A percentile compares a stretch with the other conserved stretches of the same genome.
Conservation (phyloP, 2,329 filamentous ascomycete genomes). For the Ampelomyces quisqualis region DNA sequence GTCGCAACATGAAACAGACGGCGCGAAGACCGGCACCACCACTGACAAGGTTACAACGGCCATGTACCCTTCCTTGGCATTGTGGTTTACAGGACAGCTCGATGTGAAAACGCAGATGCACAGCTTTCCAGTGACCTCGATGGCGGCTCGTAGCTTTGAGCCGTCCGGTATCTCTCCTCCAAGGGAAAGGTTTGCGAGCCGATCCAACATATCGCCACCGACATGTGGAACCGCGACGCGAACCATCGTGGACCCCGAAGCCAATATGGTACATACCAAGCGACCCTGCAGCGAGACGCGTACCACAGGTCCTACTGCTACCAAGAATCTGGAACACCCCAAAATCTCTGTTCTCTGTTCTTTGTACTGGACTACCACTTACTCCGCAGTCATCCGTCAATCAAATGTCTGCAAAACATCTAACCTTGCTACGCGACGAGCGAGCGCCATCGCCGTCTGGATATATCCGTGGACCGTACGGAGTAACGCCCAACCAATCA, state of each 20-base stretch:
- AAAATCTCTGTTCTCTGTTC: not conserved
- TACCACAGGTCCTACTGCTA: conserved; percentile 7
- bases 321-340: conserved; percentile 1
- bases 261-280: not conserved
- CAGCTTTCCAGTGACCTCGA: conserved; percentile 2
- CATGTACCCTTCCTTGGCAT: too few species aligned
- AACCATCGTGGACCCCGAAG: conserved; percentile 12
- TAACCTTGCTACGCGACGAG: conserved; percentile 5
- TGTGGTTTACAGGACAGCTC: too few species aligned
- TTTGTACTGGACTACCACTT: too few species aligned
- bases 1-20: conserved; percentile 17
- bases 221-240: conserved; percentile 7
- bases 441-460: too few species aligned
- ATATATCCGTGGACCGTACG: too few species aligned
- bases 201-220: conserved; percentile 3
- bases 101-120: too few species aligned
- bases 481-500: too few species aligned
- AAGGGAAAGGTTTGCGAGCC: conserved; percentile 4
- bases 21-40: not conserved
- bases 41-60: not conserved
- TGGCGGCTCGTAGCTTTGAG: too few species aligned
- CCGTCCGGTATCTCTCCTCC: too few species aligned
- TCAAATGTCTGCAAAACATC: conserved; percentile 5
- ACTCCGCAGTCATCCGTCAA: too few species aligned
- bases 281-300: conserved; percentile 14